These are phyloP conservation scores for Fusarium sp. DNA, from an alignment of 2,329 filamentous ascomycete genomes.

Conservation along the genomic window DNA sequence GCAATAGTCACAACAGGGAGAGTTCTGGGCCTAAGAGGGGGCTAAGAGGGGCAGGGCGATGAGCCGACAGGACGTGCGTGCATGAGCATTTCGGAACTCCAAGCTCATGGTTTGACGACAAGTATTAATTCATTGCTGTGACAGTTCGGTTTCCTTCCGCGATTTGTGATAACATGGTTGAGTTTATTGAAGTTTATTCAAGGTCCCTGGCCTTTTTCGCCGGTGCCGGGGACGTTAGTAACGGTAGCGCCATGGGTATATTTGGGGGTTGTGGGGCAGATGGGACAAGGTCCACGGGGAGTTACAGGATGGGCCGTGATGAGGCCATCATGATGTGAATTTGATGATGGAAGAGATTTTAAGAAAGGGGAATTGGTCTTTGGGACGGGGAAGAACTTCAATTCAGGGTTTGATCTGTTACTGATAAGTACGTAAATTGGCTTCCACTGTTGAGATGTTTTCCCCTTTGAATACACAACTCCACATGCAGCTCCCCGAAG, in stretches of 20 bases:
- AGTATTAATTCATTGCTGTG: background rate
- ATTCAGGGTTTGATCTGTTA: accelerated
- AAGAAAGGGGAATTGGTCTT: background rate
- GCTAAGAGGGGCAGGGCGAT: slow-evolving; percentile 1
- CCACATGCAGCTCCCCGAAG: slow-evolving; percentile 24
- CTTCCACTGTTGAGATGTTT: background rate
- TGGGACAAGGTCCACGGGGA: slow-evolving; percentile 24
- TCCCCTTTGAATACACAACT: background rate
- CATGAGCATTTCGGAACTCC: background rate
- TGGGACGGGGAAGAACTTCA: accelerated
- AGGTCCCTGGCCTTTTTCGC: background rate
- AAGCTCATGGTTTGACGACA: background rate
- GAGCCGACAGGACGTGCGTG: slow-evolving; percentile 20
- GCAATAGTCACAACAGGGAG: background rate
- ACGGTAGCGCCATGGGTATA: slow-evolving; percentile 9
- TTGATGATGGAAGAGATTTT: slow-evolving; percentile 5
- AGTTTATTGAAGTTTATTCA: background rate
- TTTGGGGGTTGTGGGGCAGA: slow-evolving; percentile 29
- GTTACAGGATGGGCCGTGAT: slow-evolving; percentile 28
- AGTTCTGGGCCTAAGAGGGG: background rate
- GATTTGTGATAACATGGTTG: background rate
- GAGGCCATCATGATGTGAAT: slow-evolving; percentile 31
- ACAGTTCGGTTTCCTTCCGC: slow-evolving; percentile 1
- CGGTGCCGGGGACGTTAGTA: slow-evolving; percentile 15
- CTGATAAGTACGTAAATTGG: background rate